Evolutionary conservation across 108 stramenopile species (phyloP), one percentile per base, ranked within the genome.

Genomic region (Fragilaria radians): DNA sequence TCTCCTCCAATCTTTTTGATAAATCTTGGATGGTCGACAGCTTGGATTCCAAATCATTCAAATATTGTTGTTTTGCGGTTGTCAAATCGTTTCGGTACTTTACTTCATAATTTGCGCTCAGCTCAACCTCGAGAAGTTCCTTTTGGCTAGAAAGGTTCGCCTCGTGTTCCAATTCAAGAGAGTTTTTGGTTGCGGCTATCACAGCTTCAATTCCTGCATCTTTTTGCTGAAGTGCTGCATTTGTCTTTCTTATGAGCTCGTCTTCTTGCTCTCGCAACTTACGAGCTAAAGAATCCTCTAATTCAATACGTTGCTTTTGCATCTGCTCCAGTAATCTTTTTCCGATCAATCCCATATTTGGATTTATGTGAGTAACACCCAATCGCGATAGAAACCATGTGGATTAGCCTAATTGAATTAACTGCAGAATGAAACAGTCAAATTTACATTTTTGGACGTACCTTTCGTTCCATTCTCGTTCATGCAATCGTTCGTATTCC

Each of bases 401-500:
- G 23, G 50, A 52, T 52, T 19, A 52, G n/a, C 9, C 21, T 9
- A 24, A 19, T n/a, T n/a, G n/a, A n/a, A n/a, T n/a, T n/a, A n/a
- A 14, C 14, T 42, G 42, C 42, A 42, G 14, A 42, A 42, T 7
- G 11, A 42, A 14, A 28, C 25, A 53, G 24, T 34, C 54, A 21
- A 33, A 26, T 54, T 36, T 18, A 57, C 25, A 2, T 18, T 32
- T 32, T 7, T 26, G 3, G 2, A 71, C 70, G 29, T 31, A 75
- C 50, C 67, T 52, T 18, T 78, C 80, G 21, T 49, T 69, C 27
- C 71, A 66, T 71, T 88, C 86, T 68, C 81, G 85, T 70, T 93
- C 88, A 56, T 83, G 81, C 76, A 88, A 79, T 11, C 79, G 57
- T 18, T 86, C 53, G 61, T 88, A 93, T 60, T 93, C 86, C 61